Conservation (phyloP, 2,329 filamentous ascomycete species). For the Samsoniella hepiali region DNA sequence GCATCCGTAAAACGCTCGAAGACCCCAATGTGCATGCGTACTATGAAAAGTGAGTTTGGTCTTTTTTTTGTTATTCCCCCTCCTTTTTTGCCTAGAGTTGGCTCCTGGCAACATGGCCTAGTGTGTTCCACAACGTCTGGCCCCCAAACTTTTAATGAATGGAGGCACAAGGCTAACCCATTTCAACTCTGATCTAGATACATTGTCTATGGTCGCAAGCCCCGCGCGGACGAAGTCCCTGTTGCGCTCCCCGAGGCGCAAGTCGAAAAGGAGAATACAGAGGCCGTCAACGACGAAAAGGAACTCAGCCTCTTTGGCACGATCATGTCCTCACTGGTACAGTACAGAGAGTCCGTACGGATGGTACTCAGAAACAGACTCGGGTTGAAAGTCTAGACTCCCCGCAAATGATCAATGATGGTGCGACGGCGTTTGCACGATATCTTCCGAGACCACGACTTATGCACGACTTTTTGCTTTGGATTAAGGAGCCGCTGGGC, state of each 20-base stretch:
- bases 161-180: not conserved
- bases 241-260: constrained; percentile 37
- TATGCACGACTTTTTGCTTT: not conserved
- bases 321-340: constrained; percentile 1
- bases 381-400: not conserved
- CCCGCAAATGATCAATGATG: not conserved
- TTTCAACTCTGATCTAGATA: not conserved
- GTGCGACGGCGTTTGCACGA: not conserved
- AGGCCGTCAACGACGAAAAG: not conserved
- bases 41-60: constrained; percentile 13
- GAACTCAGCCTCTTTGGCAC: not conserved
- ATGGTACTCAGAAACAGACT: constrained; percentile 9
- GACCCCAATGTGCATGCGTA: constrained; percentile 14
- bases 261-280: not conserved
- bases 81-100: not conserved
- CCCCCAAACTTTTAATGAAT: not conserved
- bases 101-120: not conserved
- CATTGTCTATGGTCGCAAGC: constrained; percentile 16
- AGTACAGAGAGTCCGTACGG: not conserved
- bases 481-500: not conserved
- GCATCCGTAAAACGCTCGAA: constrained; percentile 13
- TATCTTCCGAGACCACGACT: not conserved
- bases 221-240: constrained; percentile 32
- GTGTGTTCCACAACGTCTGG: not conserved
- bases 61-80: no score